phyloP scores from a whole-genome alignment of 2,329 filamentous ascomycete genomes.

The Aspergillus pseudoterreus region DNA sequence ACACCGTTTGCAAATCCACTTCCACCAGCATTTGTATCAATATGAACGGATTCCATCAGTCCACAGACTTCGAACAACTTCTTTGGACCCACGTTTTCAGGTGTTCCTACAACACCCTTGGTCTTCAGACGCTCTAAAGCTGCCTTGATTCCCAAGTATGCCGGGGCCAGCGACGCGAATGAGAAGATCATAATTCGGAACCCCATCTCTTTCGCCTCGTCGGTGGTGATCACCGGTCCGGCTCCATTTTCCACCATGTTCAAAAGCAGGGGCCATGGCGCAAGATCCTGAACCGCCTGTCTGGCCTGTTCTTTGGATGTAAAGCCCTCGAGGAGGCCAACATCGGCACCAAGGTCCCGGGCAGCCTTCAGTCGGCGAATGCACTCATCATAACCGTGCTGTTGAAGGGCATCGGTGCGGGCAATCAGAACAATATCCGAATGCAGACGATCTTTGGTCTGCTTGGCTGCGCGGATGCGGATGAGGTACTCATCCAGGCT shows the following conservation, averaged over 20 bases:
- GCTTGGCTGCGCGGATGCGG: slow-evolving; percentile 35
- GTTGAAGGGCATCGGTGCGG: slow-evolving; percentile 37
- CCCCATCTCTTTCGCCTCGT: slow-evolving; percentile 39
- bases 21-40: slow-evolving; percentile 38
- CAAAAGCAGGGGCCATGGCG: slow-evolving; percentile 37
- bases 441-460: slow-evolving; percentile 29
- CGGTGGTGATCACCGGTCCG: slow-evolving; percentile 33
- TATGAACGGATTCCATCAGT: slow-evolving; percentile 35
- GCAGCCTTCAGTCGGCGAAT: slow-evolving; percentile 37
- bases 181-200: slow-evolving; percentile 44
- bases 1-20: slow-evolving; percentile 24
- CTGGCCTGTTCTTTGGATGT: slow-evolving; percentile 34
- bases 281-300: slow-evolving; percentile 34
- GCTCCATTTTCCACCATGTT: slow-evolving; percentile 45
- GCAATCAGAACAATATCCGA: slow-evolving; percentile 44
- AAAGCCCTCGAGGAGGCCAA: slow-evolving; percentile 41
- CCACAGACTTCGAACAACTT: slow-evolving; percentile 41
- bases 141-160: slow-evolving; percentile 33
- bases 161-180: slow-evolving; percentile 34
- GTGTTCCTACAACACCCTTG: slow-evolving; percentile 32
- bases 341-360: slow-evolving; percentile 37
- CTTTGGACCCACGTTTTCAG: slow-evolving; percentile 29
- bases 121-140: slow-evolving; percentile 33
- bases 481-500: slow-evolving; percentile 30
- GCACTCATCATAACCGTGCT: slow-evolving; percentile 40